A percentile compares a stretch with the other conserved stretches of the same genome.
phyloP scores from a whole-genome alignment of 2,329 filamentous ascomycete genomes.

The Aspergillus alliaceus region DNA sequence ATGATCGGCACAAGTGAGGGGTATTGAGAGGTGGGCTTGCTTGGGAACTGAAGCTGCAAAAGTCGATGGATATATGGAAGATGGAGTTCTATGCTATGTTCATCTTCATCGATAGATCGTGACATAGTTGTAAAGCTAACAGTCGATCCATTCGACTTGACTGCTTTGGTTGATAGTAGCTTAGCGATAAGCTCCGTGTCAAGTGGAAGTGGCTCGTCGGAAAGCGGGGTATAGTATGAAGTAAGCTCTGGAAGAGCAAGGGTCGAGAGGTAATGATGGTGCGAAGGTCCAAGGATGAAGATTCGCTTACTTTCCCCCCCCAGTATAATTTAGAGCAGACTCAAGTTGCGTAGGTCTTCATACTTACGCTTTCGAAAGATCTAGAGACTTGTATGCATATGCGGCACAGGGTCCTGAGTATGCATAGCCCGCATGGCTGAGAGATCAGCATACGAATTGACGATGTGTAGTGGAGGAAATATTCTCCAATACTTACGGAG shows the following conservation, averaged over 20 bases:
- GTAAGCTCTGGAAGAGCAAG: conserved; percentile 74
- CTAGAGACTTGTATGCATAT: conserved; percentile 88
- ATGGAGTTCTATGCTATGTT: conserved; percentile 97
- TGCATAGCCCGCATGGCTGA: conserved; percentile 86
- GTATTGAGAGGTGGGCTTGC: conserved; percentile 55
- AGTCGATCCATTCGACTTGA: conserved; percentile 31
- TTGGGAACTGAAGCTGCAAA: conserved; percentile 54
- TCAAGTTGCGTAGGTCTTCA: background rate
- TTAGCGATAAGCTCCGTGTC: conserved; percentile 45
- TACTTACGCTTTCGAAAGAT: conserved; percentile 70
- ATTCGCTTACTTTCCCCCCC: conserved; percentile 66
- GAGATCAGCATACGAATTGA: conserved; percentile 12
- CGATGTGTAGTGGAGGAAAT: background rate
- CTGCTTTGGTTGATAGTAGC: conserved; percentile 31
- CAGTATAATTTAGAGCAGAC: background rate
- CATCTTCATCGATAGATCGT: conserved; percentile 66
- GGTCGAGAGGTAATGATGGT: conserved; percentile 76
- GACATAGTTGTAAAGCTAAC: conserved; percentile 58
- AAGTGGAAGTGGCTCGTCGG: conserved; percentile 43
- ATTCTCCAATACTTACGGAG: conserved; percentile 67
- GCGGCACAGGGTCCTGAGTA: conserved; percentile 92
- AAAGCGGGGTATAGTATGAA: conserved; percentile 46
- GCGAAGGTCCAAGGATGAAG: conserved; percentile 90
- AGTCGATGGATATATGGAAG: conserved; percentile 89
- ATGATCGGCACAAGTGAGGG: conserved; percentile 83